Evolutionary conservation across 176 grass and related monocot species (phyloP).

Genomic region (Raddia guianensis): DNA sequence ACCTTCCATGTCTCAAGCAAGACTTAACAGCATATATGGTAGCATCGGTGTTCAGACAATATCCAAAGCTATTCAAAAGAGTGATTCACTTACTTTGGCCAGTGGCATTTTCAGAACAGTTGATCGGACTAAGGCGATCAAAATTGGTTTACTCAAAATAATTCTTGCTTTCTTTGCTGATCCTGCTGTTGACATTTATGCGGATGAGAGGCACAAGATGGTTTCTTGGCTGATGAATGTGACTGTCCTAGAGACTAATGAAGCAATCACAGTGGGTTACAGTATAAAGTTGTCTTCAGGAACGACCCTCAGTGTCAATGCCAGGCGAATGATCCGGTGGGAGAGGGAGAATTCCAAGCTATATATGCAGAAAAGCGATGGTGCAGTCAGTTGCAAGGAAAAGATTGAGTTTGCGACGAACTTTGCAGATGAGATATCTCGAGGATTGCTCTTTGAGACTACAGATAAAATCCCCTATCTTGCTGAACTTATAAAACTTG

Average conservation of each 20-base stretch:
- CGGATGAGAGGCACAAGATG: slow-evolving; percentile 34
- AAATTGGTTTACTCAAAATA: slow-evolving; percentile 46
- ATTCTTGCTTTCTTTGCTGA: slow-evolving; percentile 52
- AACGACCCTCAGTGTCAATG: slow-evolving; percentile 33
- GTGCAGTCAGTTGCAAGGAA: slow-evolving; percentile 8
- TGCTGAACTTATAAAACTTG: slow-evolving; percentile 51
- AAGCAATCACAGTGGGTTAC: slow-evolving; percentile 56
- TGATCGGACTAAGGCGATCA: slow-evolving; percentile 20
- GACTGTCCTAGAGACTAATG: slow-evolving; percentile 37
- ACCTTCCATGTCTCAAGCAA: slow-evolving; percentile 33
- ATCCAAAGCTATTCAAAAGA: slow-evolving; percentile 50
- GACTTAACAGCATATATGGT: slow-evolving; percentile 49
- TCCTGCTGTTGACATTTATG: slow-evolving; percentile 43
- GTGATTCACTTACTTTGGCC: slow-evolving; percentile 29
- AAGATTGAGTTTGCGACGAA: slow-evolving; percentile 58
- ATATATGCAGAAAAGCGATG: slow-evolving; percentile 21
- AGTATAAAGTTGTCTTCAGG: slow-evolving; percentile 43
- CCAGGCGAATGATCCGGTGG: slow-evolving; percentile 56
- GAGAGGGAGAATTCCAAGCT: slow-evolving; percentile 53
- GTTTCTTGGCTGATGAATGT: slow-evolving; percentile 38
- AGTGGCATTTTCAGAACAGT: neutral
- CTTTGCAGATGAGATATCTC: slow-evolving; percentile 59
- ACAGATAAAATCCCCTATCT: slow-evolving; percentile 50
- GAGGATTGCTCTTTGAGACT: slow-evolving; percentile 66
- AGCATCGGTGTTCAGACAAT: slow-evolving; percentile 56